These are phyloP conservation scores for Rhizophagus clarus DNA, from an alignment of 192 early-diverging fungal species.

Conservation along the genomic window DNA sequence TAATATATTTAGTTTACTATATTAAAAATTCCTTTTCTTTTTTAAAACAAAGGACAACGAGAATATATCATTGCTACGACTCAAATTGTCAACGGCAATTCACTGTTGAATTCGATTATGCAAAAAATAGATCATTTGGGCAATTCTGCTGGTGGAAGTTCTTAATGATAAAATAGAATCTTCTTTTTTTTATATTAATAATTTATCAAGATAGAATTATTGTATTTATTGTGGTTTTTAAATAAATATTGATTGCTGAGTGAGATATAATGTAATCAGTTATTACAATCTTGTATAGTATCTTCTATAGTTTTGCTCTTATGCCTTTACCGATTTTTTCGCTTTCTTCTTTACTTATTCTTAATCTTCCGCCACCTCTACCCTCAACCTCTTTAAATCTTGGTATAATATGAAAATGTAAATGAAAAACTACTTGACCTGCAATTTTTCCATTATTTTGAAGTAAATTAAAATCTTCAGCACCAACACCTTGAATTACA, in stretches of 20 bases:
- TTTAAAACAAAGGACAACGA: slow-evolving; percentile 55
- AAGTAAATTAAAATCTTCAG: neutral
- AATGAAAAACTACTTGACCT: slow-evolving; percentile 9
- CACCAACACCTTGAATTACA: neutral
- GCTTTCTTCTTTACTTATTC: neutral
- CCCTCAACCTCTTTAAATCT: neutral
- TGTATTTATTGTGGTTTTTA: no score
- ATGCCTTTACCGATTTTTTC: neutral
- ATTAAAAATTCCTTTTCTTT: neutral
- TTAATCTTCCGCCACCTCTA: neutral
- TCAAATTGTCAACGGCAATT: slow-evolving; percentile 84
- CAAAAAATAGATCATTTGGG: slow-evolving; percentile 34
- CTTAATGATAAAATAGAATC: neutral
- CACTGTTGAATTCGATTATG: slow-evolving; percentile 64
- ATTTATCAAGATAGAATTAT: no score
- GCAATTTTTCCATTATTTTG: neutral
- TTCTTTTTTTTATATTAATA: no score
- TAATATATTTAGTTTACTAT: neutral
- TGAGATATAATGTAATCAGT: no score
- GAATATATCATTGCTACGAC: slow-evolving; percentile 90
- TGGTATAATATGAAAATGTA: slow-evolving; percentile 12
- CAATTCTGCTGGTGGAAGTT: neutral
- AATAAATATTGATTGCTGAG: no score
- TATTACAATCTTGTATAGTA: no score
- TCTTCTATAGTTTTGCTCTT: slow-evolving; percentile 1